Conservation (phyloP, 768 basidiomycete species). For the Leccinum pellstonianum region DNA sequence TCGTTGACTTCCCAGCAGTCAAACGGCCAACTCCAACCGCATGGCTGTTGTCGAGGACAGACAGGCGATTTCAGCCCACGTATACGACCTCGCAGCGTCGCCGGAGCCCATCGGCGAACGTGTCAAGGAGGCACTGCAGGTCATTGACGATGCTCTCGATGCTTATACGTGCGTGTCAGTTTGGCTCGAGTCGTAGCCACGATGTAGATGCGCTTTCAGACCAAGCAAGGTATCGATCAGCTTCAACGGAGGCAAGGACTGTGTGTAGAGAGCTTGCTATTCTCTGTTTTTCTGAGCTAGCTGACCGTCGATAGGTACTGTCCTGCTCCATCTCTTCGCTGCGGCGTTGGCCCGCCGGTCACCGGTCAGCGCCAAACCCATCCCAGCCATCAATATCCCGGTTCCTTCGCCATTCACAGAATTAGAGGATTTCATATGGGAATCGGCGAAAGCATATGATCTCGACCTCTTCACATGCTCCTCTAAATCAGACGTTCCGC, state of each 20-base stretch:
- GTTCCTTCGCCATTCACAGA: slow-evolving; percentile 83
- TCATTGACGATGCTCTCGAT: slow-evolving; percentile 77
- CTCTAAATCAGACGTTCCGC: slow-evolving; percentile 39
- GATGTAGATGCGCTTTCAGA: slow-evolving; percentile 37
- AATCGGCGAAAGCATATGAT: slow-evolving; percentile 59
- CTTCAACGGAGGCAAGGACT: slow-evolving; percentile 99
- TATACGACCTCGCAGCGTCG: slow-evolving; percentile 60
- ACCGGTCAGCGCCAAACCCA: slow-evolving; percentile 41
- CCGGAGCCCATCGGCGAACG: slow-evolving; percentile 52
- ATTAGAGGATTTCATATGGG: slow-evolving; percentile 80
- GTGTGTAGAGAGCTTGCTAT: slow-evolving; percentile 46
- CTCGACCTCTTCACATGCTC: slow-evolving; percentile 63
- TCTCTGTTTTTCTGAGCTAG: neutral
- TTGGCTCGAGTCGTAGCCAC: neutral
- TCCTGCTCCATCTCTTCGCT: slow-evolving; percentile 87
- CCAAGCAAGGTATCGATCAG: slow-evolving; percentile 77
- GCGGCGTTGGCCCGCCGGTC: slow-evolving; percentile 58
- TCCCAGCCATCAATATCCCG: slow-evolving; percentile 82
- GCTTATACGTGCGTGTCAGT: slow-evolving; percentile 68
- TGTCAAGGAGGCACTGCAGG: slow-evolving; percentile 77
- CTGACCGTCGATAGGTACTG: slow-evolving; percentile 64
- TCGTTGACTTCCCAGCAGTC: slow-evolving; percentile 8
- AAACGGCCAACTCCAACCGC: neutral
- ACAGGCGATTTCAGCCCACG: slow-evolving; percentile 51
- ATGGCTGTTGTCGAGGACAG: slow-evolving; percentile 42